Conservation (phyloP, 2,329 filamentous ascomycete species). For the Bipolaris bicolor region DNA sequence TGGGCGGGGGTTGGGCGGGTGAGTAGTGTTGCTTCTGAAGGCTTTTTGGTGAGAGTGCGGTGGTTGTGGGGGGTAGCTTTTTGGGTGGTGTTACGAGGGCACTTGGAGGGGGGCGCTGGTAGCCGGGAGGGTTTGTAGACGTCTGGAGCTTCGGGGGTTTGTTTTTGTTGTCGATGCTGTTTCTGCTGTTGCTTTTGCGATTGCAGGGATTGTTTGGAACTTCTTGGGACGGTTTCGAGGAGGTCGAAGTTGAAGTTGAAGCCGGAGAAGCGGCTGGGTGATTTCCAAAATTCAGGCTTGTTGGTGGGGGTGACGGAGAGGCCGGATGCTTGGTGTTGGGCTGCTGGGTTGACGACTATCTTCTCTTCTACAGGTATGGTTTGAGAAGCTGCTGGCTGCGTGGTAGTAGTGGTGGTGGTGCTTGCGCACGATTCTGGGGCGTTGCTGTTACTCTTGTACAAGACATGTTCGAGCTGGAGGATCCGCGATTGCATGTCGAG, state of each 20-base stretch:
- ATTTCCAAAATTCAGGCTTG: slow-evolving; percentile 35
- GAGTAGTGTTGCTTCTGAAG: no score
- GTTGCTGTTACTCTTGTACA: slow-evolving; percentile 1
- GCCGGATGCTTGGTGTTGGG: slow-evolving; percentile 35
- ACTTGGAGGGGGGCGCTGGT: slow-evolving; percentile 5
- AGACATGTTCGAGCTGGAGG: slow-evolving; percentile 31
- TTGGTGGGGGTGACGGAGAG: slow-evolving; percentile 36
- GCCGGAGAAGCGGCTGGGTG: slow-evolving; percentile 34
- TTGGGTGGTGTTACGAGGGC: neutral
- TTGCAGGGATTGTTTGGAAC: slow-evolving; percentile 3
- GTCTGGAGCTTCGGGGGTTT: slow-evolving; percentile 15
- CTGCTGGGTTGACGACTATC: slow-evolving; percentile 23
- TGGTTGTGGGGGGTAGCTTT: no score
- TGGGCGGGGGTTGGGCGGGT: slow-evolving; percentile 8
- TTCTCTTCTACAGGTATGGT: slow-evolving; percentile 14
- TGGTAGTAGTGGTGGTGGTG: neutral
- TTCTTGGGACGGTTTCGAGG: slow-evolving; percentile 9
- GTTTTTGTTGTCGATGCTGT: no score
- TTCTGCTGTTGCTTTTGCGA: no score
- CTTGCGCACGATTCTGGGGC: neutral
- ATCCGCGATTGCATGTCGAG: slow-evolving; percentile 39
- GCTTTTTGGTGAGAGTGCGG: no score
- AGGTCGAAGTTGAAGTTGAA: slow-evolving; percentile 36
- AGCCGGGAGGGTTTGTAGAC: slow-evolving; percentile 31
- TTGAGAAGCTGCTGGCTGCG: slow-evolving; percentile 7